phyloP scores from a whole-genome alignment of 768 basidiomycete genomes.

The Tulasnella calospora region DNA sequence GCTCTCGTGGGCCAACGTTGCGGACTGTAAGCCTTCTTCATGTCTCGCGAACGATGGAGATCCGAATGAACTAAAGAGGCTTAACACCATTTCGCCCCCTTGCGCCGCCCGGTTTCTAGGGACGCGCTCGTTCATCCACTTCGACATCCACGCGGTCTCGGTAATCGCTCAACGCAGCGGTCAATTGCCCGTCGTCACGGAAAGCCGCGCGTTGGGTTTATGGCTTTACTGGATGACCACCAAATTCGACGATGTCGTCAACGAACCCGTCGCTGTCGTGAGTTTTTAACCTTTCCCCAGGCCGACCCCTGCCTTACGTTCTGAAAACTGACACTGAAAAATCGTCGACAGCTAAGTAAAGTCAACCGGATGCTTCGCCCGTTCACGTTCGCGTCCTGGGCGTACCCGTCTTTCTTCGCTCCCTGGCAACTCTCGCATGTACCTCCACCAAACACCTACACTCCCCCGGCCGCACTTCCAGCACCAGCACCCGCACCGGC shows the following conservation, averaged over 20 bases:
- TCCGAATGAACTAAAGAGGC: background rate
- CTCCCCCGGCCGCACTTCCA: background rate
- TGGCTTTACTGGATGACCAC: conserved; percentile 22
- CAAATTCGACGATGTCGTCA: conserved; percentile 13
- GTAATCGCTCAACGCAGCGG: background rate
- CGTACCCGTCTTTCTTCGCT: conserved; percentile 26
- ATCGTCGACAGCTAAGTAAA: background rate
- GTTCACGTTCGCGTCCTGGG: conserved; percentile 24
- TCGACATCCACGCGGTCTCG: conserved; percentile 14
- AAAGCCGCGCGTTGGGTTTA: background rate
- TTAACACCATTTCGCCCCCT: background rate
- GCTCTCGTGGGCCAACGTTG: conserved; percentile 17
- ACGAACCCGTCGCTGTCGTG: conserved; percentile 11
- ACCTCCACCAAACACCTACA: conserved; percentile 15
- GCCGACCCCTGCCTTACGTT: background rate
- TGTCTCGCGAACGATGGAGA: background rate
- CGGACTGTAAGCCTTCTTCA: conserved; percentile 3
- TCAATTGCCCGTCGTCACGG: background rate
- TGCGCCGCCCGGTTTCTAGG: background rate
- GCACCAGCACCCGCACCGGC: background rate
- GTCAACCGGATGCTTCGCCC: conserved; percentile 25
- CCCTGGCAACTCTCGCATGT: conserved; percentile 26
- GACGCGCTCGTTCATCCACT: conserved; percentile 15
- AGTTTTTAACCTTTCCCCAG: background rate
- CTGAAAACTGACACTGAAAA: background rate